Percentiles rank a stretch among this genome's conserved stretches.
Conservation (phyloP, 1,139 yeast genomes). For the Pichia sp. region DNA sequence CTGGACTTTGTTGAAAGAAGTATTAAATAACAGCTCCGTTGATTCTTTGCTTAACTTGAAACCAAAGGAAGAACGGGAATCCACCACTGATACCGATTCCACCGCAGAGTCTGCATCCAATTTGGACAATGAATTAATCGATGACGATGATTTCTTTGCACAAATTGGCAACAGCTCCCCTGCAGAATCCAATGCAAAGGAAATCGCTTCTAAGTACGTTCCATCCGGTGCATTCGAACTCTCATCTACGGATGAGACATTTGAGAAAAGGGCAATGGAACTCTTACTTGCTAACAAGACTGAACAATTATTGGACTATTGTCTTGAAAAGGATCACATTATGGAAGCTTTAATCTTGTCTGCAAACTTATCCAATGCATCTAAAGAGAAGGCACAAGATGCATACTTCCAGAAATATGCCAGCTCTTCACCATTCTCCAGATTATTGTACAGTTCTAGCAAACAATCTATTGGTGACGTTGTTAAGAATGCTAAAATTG, state of each 20-base stretch:
- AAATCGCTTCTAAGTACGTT: conserved; percentile 21
- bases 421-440: conserved; percentile 49
- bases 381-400: conserved; percentile 61
- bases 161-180: conserved; percentile 29
- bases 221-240: conserved; percentile 42
- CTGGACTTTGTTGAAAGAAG: conserved; percentile 65
- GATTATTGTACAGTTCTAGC: conserved; percentile 64
- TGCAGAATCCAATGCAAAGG: background rate
- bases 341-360: conserved; percentile 82
- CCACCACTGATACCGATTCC: conserved; percentile 11
- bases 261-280: conserved; percentile 43
- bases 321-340: conserved; percentile 57
- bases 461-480: conserved; percentile 60
- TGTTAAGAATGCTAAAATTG: conserved; percentile 67
- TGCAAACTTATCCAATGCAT: conserved; percentile 54
- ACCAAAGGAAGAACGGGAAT: too few relatives aligned
- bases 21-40: conserved; percentile 29
- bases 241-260: conserved; percentile 21
- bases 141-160: conserved; percentile 41
- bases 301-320: conserved; percentile 59
- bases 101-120: conserved; percentile 23
- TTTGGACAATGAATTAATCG: conserved; percentile 10
- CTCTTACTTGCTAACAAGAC: conserved; percentile 58
- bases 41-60: conserved; percentile 7
- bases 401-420: conserved; percentile 61